Evolutionary conservation across 768 basidiomycete genomes (phyloP), one percentile per base, ranked within the genome.

Genomic region (Infundibulicybe gibba): DNA sequence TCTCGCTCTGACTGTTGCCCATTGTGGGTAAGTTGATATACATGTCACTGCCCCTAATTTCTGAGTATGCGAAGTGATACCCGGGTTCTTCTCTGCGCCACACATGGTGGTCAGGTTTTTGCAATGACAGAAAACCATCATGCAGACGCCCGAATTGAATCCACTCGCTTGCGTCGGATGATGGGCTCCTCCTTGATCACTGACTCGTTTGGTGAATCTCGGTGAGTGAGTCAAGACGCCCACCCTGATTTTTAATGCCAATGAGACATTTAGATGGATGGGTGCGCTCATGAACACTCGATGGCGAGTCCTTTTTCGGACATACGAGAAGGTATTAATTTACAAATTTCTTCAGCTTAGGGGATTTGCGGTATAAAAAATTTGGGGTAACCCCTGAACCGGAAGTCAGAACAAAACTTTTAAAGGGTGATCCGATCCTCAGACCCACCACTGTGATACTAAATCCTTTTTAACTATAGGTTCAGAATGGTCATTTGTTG

Each of bases 61-160:
- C 11, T 56, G 32, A 58, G 54, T 17, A 45, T 50, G 5, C 31
- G 16, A 54, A 94, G 94, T 5, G 94, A 97, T 64, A 95, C 94
- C 2, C 81, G 92, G 32, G 90, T 94, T 4, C 63, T 98, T 11
- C 67, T 99, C 34, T 90, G 90, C 49, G 75, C 85, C 5, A 82
- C 83, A 0, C 68, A 83, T 15, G 80, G 77, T 25, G 94, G 93
- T 1, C 68, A 73, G 39, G 90, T 85, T n/a, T 69, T 77, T 40
- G 79, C 90, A 1, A 88, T 98, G 79, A 97, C 97, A 0, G 92
- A 97, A 68, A 85, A 81, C 21, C 97, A 99, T 61, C 95, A 97
- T 61, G 87, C 93, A n/a, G 95, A 98, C 56, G 79, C 90, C 17
- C 83, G 83, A 31, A 75, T 90, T 9, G 97, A 99, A 62, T 81